These are phyloP conservation scores for Monilinia aucupariae DNA, from an alignment of 2,329 filamentous ascomycete species.

Conservation along the genomic window DNA sequence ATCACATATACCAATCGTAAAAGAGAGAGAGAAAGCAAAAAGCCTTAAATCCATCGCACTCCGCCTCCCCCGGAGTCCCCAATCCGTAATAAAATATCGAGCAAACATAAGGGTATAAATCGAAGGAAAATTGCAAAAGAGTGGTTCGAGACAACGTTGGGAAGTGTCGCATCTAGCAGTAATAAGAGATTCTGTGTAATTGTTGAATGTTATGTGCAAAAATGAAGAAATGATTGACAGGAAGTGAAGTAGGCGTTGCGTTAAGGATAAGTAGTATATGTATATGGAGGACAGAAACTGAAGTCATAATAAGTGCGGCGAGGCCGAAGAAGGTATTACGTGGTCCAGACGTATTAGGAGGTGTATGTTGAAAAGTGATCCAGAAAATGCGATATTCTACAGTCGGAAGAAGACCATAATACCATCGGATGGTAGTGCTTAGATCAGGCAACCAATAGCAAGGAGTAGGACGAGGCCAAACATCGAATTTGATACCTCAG, in stretches of 20 bases:
- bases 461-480: constrained; percentile 8
- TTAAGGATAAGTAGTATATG: constrained; percentile 4
- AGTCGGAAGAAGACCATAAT: not conserved
- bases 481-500: constrained; percentile 7
- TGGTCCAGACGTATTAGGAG: constrained; percentile 18
- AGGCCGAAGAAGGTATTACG: constrained; percentile 10
- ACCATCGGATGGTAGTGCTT: not conserved
- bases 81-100: not conserved
- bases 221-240: not conserved
- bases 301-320: not conserved
- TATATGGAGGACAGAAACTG: constrained; percentile 5
- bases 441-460: constrained; percentile 11
- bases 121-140: not conserved
- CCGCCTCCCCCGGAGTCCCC: not conserved
- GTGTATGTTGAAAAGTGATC: not conserved
- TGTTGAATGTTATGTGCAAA: not conserved
- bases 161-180: not conserved
- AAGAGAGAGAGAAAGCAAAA: not conserved
- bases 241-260: not conserved
- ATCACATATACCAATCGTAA: constrained; percentile 12
- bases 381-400: not conserved
- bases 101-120: constrained; percentile 10
- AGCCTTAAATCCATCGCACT: not conserved
- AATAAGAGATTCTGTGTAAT: not conserved
- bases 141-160: not conserved